Evolutionary conservation across 2,329 filamentous ascomycete species (phyloP), one percentile per base, ranked within the genome.

Genomic region (Hypoxylon sp.): DNA sequence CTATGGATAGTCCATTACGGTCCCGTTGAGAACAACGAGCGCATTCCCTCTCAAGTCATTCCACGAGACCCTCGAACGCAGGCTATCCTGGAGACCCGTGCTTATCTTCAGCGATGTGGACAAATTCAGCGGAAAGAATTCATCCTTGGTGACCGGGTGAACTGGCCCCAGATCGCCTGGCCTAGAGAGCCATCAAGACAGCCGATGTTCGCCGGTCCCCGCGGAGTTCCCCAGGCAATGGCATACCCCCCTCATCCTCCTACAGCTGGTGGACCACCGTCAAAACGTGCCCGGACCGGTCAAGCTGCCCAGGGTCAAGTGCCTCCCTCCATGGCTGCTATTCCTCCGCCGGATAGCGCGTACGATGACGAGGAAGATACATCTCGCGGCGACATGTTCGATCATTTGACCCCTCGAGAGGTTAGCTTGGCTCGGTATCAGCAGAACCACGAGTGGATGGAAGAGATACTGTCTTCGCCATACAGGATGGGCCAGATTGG

Each of bases 361-460:
- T 86, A 94, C 58, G 94, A 98, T 59, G 95, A 98, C 64, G 94
- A 97, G 56, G 95, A 98, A 79, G 95, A 98, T 76, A 92, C 92
- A 2, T 92, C 91, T 6, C 87, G 92, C 20, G 94, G 94, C 30
- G 96, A 99, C 79, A 87, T 95, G 78, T 93, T 99, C 76, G 96
- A 99, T 77, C 89, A 94, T 70, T 84, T 98, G 69, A 95, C 94
- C 0, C 95, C 95, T 2, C 89, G 95, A 48, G 96, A 99, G 71
- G 92, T 99, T 68, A 97, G 94, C 74, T 85, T 93, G 67, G 89
- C 90, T 71, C 89, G 96, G 61, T 99, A 98, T 79, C 91, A 91
- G 78, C 94, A 98, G 77, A 97, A 99, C 75, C 95, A 99, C 76
- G 94, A 97, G 79, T 98, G 95, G 96, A 97, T 99, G 93, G 96